Conservation (phyloP, 805 yeast genomes). For the Kluyveromyces siamensis region DNA sequence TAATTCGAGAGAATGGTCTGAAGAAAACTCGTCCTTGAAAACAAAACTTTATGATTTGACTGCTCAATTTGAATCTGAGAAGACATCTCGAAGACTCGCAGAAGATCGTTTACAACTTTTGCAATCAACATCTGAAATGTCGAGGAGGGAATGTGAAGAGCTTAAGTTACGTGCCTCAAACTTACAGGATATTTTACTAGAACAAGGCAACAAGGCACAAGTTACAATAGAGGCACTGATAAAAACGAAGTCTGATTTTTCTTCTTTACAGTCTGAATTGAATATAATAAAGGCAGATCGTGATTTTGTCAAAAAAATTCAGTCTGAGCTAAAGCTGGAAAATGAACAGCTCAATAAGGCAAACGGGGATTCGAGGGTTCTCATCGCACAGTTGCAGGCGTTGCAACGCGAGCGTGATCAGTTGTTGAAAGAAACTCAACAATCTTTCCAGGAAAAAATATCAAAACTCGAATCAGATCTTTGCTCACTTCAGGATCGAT, state of each 20-base stretch:
- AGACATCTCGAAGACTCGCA: constrained; percentile 44
- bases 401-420: constrained; percentile 53
- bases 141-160: constrained; percentile 39
- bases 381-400: constrained; percentile 52
- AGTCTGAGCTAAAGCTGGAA: constrained; percentile 44
- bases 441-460: constrained; percentile 40
- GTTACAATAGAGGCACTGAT: constrained; percentile 46
- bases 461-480: constrained; percentile 41
- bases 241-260: constrained; percentile 38
- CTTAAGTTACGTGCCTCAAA: constrained; percentile 31
- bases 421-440: constrained; percentile 40
- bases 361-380: constrained; percentile 45
- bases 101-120: constrained; percentile 41
- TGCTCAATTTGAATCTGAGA: constrained; percentile 43
- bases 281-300: constrained; percentile 48
- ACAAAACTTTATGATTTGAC: constrained; percentile 39
- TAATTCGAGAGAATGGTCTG: constrained; percentile 41
- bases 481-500: constrained; percentile 27
- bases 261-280: constrained; percentile 37
- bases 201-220: constrained; percentile 42
- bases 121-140: constrained; percentile 31
- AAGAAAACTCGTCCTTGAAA: constrained; percentile 33
- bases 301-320: constrained; percentile 39
- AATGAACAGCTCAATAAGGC: constrained; percentile 47
- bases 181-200: constrained; percentile 35